phyloP scores from a whole-genome alignment of 352 stramenopile species.

The Globisporangium nagaii region DNA sequence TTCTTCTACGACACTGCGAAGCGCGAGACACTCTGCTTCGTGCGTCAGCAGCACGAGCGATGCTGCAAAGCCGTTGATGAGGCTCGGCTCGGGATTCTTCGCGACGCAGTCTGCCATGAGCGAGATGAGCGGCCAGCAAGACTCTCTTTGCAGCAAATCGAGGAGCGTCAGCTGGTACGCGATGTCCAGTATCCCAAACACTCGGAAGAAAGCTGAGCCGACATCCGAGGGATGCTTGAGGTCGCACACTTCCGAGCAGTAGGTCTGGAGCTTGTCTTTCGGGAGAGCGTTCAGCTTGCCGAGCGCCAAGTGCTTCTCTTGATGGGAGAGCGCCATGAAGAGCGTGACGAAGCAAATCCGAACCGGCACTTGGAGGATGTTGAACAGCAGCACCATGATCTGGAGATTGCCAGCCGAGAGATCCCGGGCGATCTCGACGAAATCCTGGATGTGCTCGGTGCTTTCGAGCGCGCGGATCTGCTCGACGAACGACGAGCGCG shows the following conservation, averaged over 20 bases:
- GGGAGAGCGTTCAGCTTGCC: slow-evolving; percentile 31
- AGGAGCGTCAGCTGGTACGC: slow-evolving; percentile 38
- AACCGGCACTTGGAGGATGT: slow-evolving; percentile 25
- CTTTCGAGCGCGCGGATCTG: slow-evolving; percentile 50
- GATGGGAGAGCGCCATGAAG: slow-evolving; percentile 22
- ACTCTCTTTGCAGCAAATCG: slow-evolving; percentile 23
- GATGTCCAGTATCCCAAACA: slow-evolving; percentile 34
- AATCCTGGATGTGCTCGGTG: slow-evolving; percentile 23
- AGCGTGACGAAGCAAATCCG: slow-evolving; percentile 28
- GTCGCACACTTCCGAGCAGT: slow-evolving; percentile 29
- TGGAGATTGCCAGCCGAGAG: slow-evolving; percentile 33
- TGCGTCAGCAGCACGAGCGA: slow-evolving; percentile 26
- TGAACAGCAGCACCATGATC: slow-evolving; percentile 37
- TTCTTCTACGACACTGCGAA: slow-evolving; percentile 38
- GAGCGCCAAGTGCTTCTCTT: slow-evolving; percentile 21
- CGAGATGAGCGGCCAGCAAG: slow-evolving; percentile 48
- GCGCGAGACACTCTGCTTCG: slow-evolving; percentile 26
- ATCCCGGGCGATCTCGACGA: slow-evolving; percentile 26
- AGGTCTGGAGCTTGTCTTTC: slow-evolving; percentile 30
- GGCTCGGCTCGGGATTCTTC: neutral
- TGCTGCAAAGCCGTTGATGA: slow-evolving; percentile 43
- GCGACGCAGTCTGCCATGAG: slow-evolving; percentile 21
- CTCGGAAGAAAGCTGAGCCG: slow-evolving; percentile 31
- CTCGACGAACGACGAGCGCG: slow-evolving; percentile 51
- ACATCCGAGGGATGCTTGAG: slow-evolving; percentile 9